phyloP scores from a whole-genome alignment of 169 alveolate species.

The Plasmodium gonderi region DNA sequence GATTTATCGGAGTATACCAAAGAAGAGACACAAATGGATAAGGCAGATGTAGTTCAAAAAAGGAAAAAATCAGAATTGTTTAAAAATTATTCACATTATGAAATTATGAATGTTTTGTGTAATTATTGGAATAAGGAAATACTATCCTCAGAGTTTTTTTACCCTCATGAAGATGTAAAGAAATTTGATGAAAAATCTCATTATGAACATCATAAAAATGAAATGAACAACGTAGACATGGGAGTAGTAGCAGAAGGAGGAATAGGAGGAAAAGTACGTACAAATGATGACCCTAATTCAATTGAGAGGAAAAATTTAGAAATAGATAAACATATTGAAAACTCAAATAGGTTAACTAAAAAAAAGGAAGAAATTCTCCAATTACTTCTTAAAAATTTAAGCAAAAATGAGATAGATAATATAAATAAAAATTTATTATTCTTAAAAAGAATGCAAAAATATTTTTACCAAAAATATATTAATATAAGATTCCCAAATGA shows the following conservation, averaged over 20 bases:
- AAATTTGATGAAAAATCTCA: neutral
- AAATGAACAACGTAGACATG: neutral
- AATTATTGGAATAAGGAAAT: neutral
- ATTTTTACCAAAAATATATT: constrained; percentile 56
- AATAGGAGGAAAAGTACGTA: neutral
- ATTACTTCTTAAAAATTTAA: neutral
- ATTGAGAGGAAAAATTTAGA: neutral
- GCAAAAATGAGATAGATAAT: neutral
- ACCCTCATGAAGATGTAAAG: neutral
- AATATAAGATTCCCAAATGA: constrained; percentile 56
- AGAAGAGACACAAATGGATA: neutral
- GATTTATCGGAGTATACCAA: neutral
- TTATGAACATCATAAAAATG: neutral
- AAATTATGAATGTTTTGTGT: constrained; percentile 25
- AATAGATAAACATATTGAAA: neutral
- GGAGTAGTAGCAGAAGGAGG: neutral
- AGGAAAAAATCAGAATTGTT: neutral
- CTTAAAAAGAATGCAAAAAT: constrained; percentile 61
- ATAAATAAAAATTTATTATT: constrained; percentile 45
- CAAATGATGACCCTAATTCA: neutral
- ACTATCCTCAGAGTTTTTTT: constrained; percentile 1
- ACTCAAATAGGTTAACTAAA: neutral
- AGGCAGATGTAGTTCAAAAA: neutral
- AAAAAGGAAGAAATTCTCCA: neutral
- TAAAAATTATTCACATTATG: constrained; percentile 13